Evolutionary conservation across 768 basidiomycete genomes (phyloP).

Genomic region (Kwoniella bestiolae): DNA sequence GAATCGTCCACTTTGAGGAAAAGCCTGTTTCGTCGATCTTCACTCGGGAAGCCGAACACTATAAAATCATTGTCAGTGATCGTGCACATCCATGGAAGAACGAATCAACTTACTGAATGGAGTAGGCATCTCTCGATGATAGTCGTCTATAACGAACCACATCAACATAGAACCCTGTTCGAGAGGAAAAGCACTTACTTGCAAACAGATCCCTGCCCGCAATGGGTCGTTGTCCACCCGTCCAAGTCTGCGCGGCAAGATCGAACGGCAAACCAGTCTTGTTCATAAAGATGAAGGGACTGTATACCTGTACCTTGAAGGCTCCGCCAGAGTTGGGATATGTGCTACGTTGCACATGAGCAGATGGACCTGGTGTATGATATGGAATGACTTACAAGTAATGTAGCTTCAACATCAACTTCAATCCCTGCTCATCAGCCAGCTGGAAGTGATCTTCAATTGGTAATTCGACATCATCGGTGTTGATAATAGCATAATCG

Average conservation of each 20-base stretch:
- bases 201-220: conserved; percentile 73
- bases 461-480: conserved; percentile 88
- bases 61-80: conserved; percentile 6
- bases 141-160: conserved; percentile 59
- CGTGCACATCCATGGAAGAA: neutral
- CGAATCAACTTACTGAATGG: conserved; percentile 76
- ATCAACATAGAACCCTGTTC: conserved; percentile 19
- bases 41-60: conserved; percentile 83
- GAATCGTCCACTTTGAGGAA: conserved; percentile 80
- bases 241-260: conserved; percentile 65
- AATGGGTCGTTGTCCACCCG: conserved; percentile 71
- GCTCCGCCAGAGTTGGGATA: conserved; percentile 91
- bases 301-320: conserved; percentile 93
- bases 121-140: conserved; percentile 59
- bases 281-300: conserved; percentile 86
- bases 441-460: conserved; percentile 73
- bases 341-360: conserved; percentile 37
- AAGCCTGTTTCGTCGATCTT: conserved; percentile 80
- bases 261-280: conserved; percentile 86
- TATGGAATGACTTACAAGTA: conserved; percentile 72
- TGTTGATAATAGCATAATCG: conserved; percentile 97
- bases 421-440: conserved; percentile 73
- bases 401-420: conserved; percentile 79
- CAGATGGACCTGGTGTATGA: conserved; percentile 51
- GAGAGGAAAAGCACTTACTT: conserved; percentile 61